Evolutionary conservation across 805 yeast species (phyloP), one percentile per base, ranked within the genome.

Genomic region (Geotrichum ghanense): DNA sequence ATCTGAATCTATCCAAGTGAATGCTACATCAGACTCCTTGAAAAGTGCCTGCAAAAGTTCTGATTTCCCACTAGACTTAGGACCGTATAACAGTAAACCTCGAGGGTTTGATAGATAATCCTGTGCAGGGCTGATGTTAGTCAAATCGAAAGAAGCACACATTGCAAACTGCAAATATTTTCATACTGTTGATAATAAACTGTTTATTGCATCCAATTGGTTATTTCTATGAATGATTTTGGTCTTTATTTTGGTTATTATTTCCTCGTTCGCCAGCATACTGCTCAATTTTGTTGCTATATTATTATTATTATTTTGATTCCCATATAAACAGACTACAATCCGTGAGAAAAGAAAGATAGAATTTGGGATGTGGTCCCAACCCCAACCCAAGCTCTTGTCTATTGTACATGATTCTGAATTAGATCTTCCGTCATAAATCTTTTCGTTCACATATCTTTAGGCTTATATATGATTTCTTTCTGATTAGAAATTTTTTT

Each of bases 51-150:
- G 51, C 9, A 75, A 60, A 1, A 68, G 60, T 22, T 56, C 54
- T 1, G 76, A 57, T 54, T 76, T 76, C 1, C 81, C 81, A 1
- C 72, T 63, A 1, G 76, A 63, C 22, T 69, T 63, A 49, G 71
- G 66, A 0, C 81, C 81, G 53, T 72, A 75, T 2, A 74, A 69
- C 2, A 70, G 60, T 1, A 75, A 47, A 12, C 67, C 59, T 2
- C 68, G 62, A 0, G 69, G 69, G 61, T 47, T 41, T 25, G 49
- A 47, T 5, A 22, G 12, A 3, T 51, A 43, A 22, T 47, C 45
- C 35, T 42, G 5, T 24, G 17, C 14, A 44, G 6, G 17, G 14
- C 14, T 39, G 21, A 19, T 31, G 4, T n/a, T 10, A 5, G 17
- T 31, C 4, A 9, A 5, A 16, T 31, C 19, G 19, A n/a, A 10